Evolutionary conservation across 768 basidiomycete genomes (phyloP), one percentile per base, ranked within the genome.

Genomic region (Panus rudis): DNA sequence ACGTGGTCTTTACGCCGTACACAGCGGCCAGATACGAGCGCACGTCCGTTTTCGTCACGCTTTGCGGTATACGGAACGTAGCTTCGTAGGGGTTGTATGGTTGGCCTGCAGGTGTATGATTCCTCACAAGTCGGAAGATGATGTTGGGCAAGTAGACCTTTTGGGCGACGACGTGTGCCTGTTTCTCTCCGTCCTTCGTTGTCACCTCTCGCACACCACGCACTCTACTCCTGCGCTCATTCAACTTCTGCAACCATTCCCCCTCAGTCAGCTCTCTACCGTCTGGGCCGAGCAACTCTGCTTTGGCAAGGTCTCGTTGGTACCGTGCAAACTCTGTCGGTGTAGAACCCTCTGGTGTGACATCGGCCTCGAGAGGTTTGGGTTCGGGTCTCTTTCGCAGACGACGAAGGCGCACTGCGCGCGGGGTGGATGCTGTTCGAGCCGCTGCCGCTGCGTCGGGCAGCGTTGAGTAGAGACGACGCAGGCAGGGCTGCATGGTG

Each of bases 61-160:
- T 84, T 49, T 79, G 77, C n/a, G 91, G 85, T 30, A 94, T 73
- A 43, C 90, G 87, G 69, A 97, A 94, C 3, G 92, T 97, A 7
- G 92, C 92, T 62, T 92, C 84, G 68, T 84, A 92, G 1, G 92
- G 92, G 49, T 97, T 93, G 71, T 97, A 97, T 1, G 90, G 72
- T 52, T 85, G 68, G 1, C 84, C 87, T 3, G 66, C 63, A 0
- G 74, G 79, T 0, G 90, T 92, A 52, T 82, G 66, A 61, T 97
- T 97, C 19, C 88, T 79, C 33, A 93, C 79, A 44, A 97, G 72
- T 44, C 76, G 75, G 63, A 94, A 83, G 48, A 86, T 63, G 58
- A 84, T 71, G 63, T 97, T 94, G 30, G 92, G 92, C 27, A 97
- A 81, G 67, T 92, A 96, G 19, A 96, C 72, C 50, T 79, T 79